Base-by-base conservation (phyloP, 176 grass and related monocot genomes). In the Neostapfia colusana region DNA sequence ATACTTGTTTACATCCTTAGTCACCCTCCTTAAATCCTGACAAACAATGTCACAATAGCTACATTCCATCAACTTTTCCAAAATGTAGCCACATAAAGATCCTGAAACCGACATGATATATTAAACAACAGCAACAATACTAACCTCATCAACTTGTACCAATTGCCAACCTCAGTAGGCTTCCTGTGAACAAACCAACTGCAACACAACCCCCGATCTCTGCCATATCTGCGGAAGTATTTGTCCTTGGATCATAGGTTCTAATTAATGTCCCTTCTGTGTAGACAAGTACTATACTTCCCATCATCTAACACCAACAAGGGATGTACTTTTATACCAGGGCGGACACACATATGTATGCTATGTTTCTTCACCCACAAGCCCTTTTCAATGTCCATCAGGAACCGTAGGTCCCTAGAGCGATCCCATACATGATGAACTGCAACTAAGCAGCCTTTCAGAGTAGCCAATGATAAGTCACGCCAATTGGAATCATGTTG, bases 131-230 rank as follows among this genome's bases (percentile, higher is more conserved):
- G 14, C 14, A 48, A 48, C 14, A 16, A 48, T 48, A 16, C 45
- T 14, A 48, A 67, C 65, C 38, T 69, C 8, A 49, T 31, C 4
- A 49, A 31, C 1, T 69, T 5, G 42, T 25, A 31, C 8, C 65
- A 14, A 25, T 40, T 69, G 67, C 12, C n/a, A 69, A 5, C 24
- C 67, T 48, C 42, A 49, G 8, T 0, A 69, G 25, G 43, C 9
- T 48, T 69, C 43, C 67, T 17, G 24, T 18, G 25, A 48, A 69
- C 67, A 69, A 46, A 48, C 24, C 67, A 31, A 69, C 27, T 69
- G 1, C 42, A 48, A 5, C 12, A 28, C 7, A 0, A 1, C 7
- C 0, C 12, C 7, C 15, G 0, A 31, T 5, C 67, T 69, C 17
- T 72, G 69, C 18, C 8, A 13, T 31, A 21, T 51, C 42, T 43